A percentile compares a stretch with the other conserved stretches of the same genome.
These are phyloP conservation scores for Torulaspora microellipsoides DNA, from an alignment of 805 yeast species.

Conservation along the genomic window DNA sequence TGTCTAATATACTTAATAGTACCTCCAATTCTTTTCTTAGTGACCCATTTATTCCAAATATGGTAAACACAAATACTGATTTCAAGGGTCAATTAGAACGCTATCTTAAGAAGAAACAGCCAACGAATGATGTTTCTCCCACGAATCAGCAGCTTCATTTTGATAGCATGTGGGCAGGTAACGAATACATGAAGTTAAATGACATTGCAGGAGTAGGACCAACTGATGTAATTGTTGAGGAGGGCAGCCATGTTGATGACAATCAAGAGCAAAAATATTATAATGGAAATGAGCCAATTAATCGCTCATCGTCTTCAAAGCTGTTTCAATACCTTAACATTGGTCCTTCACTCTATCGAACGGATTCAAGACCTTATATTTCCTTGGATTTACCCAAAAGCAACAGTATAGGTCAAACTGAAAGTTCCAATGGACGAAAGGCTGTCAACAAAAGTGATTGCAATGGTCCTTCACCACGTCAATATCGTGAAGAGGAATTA, in stretches of 20 bases:
- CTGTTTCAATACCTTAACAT: constrained; percentile 9
- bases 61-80: constrained; percentile 1
- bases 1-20: constrained; percentile 3
- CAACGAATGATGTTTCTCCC: not conserved
- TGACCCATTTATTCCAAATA: constrained; percentile 8
- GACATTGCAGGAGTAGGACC: constrained; percentile 14
- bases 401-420: constrained; percentile 2
- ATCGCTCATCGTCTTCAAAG: constrained; percentile 8
- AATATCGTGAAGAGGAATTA: constrained; percentile 6
- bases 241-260: not conserved
- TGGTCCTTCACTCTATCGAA: constrained; percentile 7
- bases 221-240: not conserved
- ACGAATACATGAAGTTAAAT: constrained; percentile 25
- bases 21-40: constrained; percentile 6
- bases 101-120: not conserved
- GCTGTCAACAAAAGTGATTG: constrained; percentile 1
- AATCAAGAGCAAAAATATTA: not conserved
- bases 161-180: constrained; percentile 51
- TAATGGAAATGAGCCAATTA: constrained; percentile 1
- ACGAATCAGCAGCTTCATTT: constrained; percentile 25
- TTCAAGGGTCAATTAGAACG: not conserved
- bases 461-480: constrained; percentile 6
- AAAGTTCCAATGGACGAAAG: constrained; percentile 2
- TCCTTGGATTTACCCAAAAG: constrained; percentile 17
- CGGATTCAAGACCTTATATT: constrained; percentile 22